phyloP scores from a whole-genome alignment of 202 grass and related monocot species.

The Musa balbisiana region DNA sequence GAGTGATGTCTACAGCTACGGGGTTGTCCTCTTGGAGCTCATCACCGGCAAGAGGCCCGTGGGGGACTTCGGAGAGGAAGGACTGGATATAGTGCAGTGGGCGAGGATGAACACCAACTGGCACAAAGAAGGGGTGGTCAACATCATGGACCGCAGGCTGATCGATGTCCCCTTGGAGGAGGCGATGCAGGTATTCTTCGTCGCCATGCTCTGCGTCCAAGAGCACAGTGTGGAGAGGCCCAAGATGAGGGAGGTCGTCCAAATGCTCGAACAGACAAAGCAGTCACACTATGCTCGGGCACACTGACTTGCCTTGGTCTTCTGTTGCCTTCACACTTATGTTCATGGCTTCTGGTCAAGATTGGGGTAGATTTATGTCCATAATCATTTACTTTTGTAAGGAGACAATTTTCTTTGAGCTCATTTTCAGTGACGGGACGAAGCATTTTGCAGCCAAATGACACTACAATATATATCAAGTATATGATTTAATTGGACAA shows the following conservation, averaged over 20 bases:
- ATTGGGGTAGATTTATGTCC: no score
- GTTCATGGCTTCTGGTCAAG: no score
- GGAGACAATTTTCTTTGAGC: no score
- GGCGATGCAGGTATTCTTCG: constrained; percentile 60
- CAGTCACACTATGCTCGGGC: background rate
- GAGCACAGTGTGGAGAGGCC: constrained; percentile 82
- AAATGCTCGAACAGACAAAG: constrained; percentile 77
- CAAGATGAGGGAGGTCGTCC: constrained; percentile 87
- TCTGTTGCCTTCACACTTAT: no score
- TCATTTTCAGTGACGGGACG: no score
- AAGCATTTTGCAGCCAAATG: no score
- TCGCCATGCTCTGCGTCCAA: constrained; percentile 73
- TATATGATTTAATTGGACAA: no score
- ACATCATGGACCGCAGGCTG: constrained; percentile 53
- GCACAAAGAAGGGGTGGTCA: constrained; percentile 26
- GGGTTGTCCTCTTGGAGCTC: constrained; percentile 67
- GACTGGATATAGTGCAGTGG: constrained; percentile 76
- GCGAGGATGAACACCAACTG: constrained; percentile 29
- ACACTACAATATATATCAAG: no score
- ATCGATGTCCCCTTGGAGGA: constrained; percentile 50
- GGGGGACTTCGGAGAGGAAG: constrained; percentile 44
- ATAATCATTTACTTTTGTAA: no score
- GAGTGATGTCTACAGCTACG: constrained; percentile 89
- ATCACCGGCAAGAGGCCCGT: constrained; percentile 47
- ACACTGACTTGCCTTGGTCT: no score